phyloP scores from a whole-genome alignment of 805 yeast genomes.

The Yarrowia yakushimensis region DNA sequence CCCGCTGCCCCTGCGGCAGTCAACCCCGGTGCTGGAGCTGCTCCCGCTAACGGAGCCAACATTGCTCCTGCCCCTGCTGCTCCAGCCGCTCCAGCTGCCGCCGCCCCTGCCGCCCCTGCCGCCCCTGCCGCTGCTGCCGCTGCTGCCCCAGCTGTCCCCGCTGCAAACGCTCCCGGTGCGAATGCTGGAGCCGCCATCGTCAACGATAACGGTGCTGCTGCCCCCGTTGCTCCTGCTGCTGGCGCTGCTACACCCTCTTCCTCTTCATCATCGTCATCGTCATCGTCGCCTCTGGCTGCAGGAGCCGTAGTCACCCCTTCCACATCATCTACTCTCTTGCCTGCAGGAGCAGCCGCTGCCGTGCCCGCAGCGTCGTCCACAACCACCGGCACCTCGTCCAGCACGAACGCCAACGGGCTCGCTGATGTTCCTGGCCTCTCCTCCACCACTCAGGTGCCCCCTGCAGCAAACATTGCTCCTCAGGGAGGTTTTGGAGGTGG shows the following conservation, averaged over 20 bases:
- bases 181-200: not conserved
- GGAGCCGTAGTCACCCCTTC: not conserved
- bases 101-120: not conserved
- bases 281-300: not conserved
- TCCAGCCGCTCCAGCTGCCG: not conserved
- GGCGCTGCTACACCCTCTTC: slow-evolving; percentile 1
- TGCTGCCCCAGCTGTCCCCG: not conserved
- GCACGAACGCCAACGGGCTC: not conserved
- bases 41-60: not conserved
- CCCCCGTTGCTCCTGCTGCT: not conserved
- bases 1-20: slow-evolving; percentile 2
- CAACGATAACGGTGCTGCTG: not conserved
- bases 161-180: not conserved
- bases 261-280: not conserved
- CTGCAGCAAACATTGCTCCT: slow-evolving; percentile 26
- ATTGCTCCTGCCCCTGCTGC: not conserved
- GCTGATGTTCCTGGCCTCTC: not conserved
- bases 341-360: not conserved
- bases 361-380: not conserved
- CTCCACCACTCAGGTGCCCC: slow-evolving; percentile 25
- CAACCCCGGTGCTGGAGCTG: not conserved
- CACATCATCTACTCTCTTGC: not conserved
- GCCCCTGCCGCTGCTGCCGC: not conserved
- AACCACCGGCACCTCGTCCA: not conserved
- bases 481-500: slow-evolving; percentile 29